Base-by-base conservation (phyloP, 495 filamentous ascomycete genomes). In the Achaetomiella virescens region DNA sequence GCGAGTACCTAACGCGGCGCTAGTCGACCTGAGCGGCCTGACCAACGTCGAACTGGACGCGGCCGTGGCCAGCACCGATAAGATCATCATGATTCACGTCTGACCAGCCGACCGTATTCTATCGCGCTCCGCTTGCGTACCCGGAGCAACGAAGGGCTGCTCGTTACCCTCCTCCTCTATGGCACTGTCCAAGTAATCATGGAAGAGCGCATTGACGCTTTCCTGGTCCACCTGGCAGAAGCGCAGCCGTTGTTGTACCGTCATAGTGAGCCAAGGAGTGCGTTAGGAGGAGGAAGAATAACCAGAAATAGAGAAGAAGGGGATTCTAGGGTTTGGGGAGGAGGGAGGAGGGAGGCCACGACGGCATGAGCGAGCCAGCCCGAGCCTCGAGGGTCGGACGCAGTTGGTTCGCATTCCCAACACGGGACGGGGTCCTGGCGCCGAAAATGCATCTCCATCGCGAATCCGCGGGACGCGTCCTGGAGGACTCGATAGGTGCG, bases 21-120 rank as follows among this genome's bases (percentile, higher is more conserved):
- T 42, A 36, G 36, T 51, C 37, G 18, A 51, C 48, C 36, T 51
- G 35, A 49, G 47, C 47, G 31, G 38, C 31, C 47, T 40, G 33
- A 17, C 46, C 48, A 38, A 50, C 21, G 15, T 50, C 48, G 48
- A 50, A 50, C 48, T 50, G 33, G 48, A 50, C 48, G 48, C 48
- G 48, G 17, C 48, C 21, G 48, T 50, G 20, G 48, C 33, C 48
- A n/a, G n/a, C n/a, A n/a, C n/a, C n/a, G n/a, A n/a, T n/a, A n/a
- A n/a, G n/a, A n/a, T n/a, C n/a, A n/a, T n/a, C n/a, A n/a, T n/a
- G n/a, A n/a, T n/a, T n/a, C n/a, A n/a, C n/a, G n/a, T n/a, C n/a
- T n/a, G n/a, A n/a, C n/a, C n/a, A n/a, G n/a, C n/a, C n/a, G n/a
- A n/a, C 41, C 12, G 24, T 22, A 44, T 24, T 44, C 20, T 22